Conservation (phyloP, 805 yeast genomes). For the Komagataella ulmi region DNA sequence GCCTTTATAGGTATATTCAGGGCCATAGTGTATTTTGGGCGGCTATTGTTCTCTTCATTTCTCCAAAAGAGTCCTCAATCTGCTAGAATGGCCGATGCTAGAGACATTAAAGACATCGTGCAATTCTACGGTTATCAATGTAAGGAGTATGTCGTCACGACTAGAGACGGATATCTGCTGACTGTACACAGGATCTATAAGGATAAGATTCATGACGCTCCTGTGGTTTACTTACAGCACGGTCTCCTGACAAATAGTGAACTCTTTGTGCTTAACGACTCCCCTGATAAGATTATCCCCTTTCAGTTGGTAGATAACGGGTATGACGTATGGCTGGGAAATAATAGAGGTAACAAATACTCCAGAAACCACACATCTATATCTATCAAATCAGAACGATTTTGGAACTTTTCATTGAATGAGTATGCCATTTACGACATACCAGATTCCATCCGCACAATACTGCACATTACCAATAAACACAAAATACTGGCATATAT, state of each 20-base stretch:
- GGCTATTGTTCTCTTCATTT: background rate
- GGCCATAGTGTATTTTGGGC: background rate
- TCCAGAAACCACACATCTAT: constrained; percentile 59
- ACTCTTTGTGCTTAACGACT: constrained; percentile 35
- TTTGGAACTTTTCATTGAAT: constrained; percentile 90
- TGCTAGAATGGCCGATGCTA: constrained; percentile 9
- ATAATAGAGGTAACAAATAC: constrained; percentile 87
- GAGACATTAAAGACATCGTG: constrained; percentile 19
- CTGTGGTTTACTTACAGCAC: constrained; percentile 75
- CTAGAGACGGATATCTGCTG: constrained; percentile 68
- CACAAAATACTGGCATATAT: constrained; percentile 42
- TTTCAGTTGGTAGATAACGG: constrained; percentile 68
- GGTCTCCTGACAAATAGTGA: constrained; percentile 87
- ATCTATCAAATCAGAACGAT: constrained; percentile 26
- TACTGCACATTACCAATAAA: constrained; percentile 37
- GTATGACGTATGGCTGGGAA: constrained; percentile 91
- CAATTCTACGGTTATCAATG: constrained; percentile 43
- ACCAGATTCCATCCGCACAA: constrained; percentile 71
- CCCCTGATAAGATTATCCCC: constrained; percentile 42
- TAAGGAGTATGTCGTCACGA: constrained; percentile 68
- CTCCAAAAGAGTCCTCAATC: background rate
- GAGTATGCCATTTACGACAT: constrained; percentile 88
- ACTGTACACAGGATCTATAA: constrained; percentile 51
- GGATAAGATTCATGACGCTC: constrained; percentile 3
- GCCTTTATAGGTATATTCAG: background rate